These are phyloP conservation scores for Tephrocybe sp. DNA, from an alignment of 768 basidiomycete species.

Conservation along the genomic window DNA sequence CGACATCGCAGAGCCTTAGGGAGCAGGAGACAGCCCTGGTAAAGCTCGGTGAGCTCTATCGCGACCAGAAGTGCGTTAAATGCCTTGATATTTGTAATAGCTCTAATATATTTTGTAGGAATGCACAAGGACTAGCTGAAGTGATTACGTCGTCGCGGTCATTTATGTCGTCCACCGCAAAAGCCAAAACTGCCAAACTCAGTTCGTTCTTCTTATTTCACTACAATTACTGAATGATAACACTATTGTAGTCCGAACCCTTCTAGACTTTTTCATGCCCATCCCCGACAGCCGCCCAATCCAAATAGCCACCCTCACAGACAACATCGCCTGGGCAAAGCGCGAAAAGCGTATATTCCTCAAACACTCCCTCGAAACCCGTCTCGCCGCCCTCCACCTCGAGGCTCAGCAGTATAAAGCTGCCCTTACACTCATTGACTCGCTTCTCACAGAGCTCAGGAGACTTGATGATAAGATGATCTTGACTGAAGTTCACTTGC, in stretches of 20 bases:
- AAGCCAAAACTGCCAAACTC: constrained; percentile 95
- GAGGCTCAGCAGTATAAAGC: constrained; percentile 74
- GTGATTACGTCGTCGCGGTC: constrained; percentile 80
- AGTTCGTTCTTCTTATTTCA: constrained; percentile 46
- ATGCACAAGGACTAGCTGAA: constrained; percentile 81
- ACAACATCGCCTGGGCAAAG: constrained; percentile 93
- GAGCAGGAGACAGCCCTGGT: constrained; percentile 86
- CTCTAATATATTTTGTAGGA: constrained; percentile 40
- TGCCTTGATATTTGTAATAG: too few species aligned
- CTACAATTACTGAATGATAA: neutral
- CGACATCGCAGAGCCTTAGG: constrained; percentile 43
- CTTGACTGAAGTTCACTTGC: constrained; percentile 91
- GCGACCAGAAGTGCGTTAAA: constrained; percentile 67
- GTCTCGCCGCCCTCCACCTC: constrained; percentile 80
- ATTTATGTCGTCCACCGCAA: constrained; percentile 93
- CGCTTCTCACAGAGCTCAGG: constrained; percentile 88
- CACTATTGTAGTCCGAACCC: constrained; percentile 69
- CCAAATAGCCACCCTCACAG: constrained; percentile 83
- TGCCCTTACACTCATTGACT: constrained; percentile 79
- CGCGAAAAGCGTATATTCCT: constrained; percentile 92
- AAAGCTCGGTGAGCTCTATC: constrained; percentile 82
- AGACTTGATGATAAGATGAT: constrained; percentile 97
- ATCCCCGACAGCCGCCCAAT: constrained; percentile 73
- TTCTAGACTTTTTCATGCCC: constrained; percentile 83
- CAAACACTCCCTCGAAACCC: constrained; percentile 89